Evolutionary conservation across 2,329 filamentous ascomycete species (phyloP), one percentile per base, ranked within the genome.

Genomic region (Fusarium robinianum): DNA sequence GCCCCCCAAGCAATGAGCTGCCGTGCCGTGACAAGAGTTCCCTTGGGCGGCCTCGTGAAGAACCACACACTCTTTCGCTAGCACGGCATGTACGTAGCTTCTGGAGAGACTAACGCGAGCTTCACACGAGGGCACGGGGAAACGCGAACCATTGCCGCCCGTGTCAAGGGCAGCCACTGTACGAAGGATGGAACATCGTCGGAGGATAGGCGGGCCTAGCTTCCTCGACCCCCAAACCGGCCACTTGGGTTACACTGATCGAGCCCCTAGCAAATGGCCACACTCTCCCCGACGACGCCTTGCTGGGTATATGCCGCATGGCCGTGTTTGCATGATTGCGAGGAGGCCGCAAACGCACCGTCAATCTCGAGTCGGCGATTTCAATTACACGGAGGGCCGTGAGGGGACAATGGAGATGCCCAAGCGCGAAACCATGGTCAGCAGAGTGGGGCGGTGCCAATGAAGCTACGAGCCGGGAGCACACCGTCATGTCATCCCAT

Each of bases 201-300:
- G 39, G 35, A 49, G 57, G 55, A 53, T 52, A 59, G 57, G 42
- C 55, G 55, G 55, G 48, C 55, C 58, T 61, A 50, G 46, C 48
- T 52, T 48, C 58, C 58, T 61, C 55, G 53, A 55, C 44, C 57
- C 48, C 44, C 43, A 44, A 56, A 53, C 53, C 51, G 55, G 45
- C 46, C 37, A 50, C 48, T 47, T 48, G 41, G 50, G 52, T 57
- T 54, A 40, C 46, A 49, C 43, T 60, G 47, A 56, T 60, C 54
- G 42, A 53, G 52, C 44, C 57, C 47, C 50, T 53, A 41, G 27
- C 21, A 48, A 51, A 41, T 47, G 30, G 46, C 34, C 36, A 41
- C 43, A 40, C 41, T 32, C 35, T 42, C 19, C 26, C 41, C 38
- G 46, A 49, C 43, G 22, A 41, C 27, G 43, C 30, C 32, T 48